A percentile compares a stretch with the other conserved stretches of the same genome.
phyloP scores from a whole-genome alignment of 1,139 yeast species.

The Suhomyces terraborum region DNA sequence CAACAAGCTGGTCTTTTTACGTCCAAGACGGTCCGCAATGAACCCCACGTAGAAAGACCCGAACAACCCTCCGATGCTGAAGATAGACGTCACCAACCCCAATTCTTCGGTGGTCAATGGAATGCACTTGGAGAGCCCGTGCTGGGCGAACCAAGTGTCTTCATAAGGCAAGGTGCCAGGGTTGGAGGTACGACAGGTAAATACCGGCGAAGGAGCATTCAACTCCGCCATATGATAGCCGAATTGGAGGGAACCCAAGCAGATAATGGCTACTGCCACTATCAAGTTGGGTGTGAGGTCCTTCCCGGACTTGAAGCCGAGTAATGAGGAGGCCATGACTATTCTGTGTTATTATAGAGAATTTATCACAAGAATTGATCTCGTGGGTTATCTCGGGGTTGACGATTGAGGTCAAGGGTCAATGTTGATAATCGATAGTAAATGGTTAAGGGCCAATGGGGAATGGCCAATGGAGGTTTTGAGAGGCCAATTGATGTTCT shows the following conservation, averaged over 20 bases:
- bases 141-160: slow-evolving; percentile 41
- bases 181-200: slow-evolving; percentile 36
- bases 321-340: not conserved
- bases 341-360: too few species aligned
- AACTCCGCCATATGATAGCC: slow-evolving; percentile 55
- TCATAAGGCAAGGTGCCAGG: slow-evolving; percentile 38
- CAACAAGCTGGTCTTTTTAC: slow-evolving; percentile 57
- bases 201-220: slow-evolving; percentile 47
- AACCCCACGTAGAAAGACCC: slow-evolving; percentile 76
- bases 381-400: too few species aligned
- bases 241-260: slow-evolving; percentile 50
- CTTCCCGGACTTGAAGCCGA: slow-evolving; percentile 6
- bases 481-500: too few species aligned
- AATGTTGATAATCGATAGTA: too few species aligned
- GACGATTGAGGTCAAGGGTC: too few species aligned
- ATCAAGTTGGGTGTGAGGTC: slow-evolving; percentile 30
- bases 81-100: slow-evolving; percentile 82
- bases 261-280: slow-evolving; percentile 36
- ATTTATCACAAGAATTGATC: too few species aligned
- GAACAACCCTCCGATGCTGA: slow-evolving; percentile 81
- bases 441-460: too few species aligned
- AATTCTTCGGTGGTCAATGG: slow-evolving; percentile 62
- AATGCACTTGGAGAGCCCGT: slow-evolving; percentile 51
- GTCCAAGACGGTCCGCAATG: slow-evolving; percentile 69
- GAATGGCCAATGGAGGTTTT: too few species aligned